Evolutionary conservation across 768 basidiomycete species (phyloP).

Genomic region (Rhizopogon sp.): DNA sequence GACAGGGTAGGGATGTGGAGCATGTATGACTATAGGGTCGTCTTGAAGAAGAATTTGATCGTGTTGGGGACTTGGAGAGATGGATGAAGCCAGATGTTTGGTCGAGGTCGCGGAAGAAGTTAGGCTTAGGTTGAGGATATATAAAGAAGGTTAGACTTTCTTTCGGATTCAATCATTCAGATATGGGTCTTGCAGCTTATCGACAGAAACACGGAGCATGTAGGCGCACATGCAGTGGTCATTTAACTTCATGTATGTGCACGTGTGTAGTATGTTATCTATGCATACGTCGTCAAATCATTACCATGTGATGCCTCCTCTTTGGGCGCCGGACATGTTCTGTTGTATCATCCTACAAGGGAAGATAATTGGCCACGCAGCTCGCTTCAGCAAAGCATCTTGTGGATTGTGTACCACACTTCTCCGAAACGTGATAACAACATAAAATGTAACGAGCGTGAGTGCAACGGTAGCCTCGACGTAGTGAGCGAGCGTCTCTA

Average conservation of each 20-base stretch:
- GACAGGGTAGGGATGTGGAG: constrained; percentile 35
- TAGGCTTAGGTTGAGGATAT: neutral
- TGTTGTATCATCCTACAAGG: no score
- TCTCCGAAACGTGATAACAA: constrained; percentile 48
- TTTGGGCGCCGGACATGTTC: no score
- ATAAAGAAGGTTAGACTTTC: no score
- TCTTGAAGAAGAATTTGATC: constrained; percentile 40
- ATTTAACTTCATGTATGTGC: no score
- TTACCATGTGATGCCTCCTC: no score
- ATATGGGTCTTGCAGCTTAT: no score
- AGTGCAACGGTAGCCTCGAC: constrained; percentile 37
- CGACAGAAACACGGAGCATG: no score
- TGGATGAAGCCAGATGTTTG: constrained; percentile 45
- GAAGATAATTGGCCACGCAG: constrained; percentile 17
- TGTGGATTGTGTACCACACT: constrained; percentile 15
- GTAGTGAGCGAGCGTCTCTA: constrained; percentile 35
- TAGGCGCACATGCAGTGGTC: no score
- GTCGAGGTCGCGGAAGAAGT: constrained; percentile 34
- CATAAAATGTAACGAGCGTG: constrained; percentile 49
- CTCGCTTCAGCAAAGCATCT: constrained; percentile 14
- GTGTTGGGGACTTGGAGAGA: constrained; percentile 49
- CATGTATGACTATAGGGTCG: constrained; percentile 34
- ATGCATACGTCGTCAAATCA: no score
- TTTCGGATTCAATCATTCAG: no score
- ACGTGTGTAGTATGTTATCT: no score